Conservation (phyloP, 2,329 filamentous ascomycete species). For the Trichoderma atroviride region DNA sequence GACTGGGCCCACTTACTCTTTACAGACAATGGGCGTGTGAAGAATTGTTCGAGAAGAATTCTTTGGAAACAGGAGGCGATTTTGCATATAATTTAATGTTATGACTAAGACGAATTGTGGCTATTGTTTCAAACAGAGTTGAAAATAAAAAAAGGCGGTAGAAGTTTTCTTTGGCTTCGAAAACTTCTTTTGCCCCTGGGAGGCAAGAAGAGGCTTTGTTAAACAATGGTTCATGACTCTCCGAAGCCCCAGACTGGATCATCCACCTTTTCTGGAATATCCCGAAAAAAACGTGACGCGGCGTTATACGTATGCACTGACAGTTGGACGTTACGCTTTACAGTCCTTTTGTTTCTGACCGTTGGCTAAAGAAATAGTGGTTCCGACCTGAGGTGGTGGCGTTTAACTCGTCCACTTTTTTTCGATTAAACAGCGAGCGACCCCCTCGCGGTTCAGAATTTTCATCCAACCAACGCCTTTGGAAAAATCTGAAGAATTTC, state of each 20-base stretch:
- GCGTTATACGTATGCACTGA: not conserved
- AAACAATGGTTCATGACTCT: not conserved
- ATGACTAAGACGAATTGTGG: not conserved
- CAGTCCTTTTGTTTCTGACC: constrained; percentile 5
- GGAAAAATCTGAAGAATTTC: constrained; percentile 13
- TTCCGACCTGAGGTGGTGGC: constrained; percentile 4
- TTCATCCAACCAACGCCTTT: not conserved
- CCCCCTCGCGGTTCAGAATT: constrained; percentile 5
- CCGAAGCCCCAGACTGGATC: not conserved
- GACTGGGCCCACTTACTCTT: not conserved
- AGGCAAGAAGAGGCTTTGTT: not conserved
- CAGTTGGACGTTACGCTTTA: not conserved
- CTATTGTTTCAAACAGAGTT: not conserved
- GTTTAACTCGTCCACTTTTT: constrained; percentile 6
- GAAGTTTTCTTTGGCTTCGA: not conserved
- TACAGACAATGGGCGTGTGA: not conserved
- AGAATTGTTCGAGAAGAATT: not conserved
- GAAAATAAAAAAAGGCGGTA: not conserved
- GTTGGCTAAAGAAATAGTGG: not conserved
- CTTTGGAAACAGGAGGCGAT: not conserved
- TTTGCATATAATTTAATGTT: not conserved
- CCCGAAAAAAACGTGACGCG: constrained; percentile 6
- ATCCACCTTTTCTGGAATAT: constrained; percentile 16
- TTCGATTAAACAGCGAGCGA: not conserved
- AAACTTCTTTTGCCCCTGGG: not conserved